These are phyloP conservation scores for Magnusiomyces clavatus DNA, from an alignment of 1,139 yeast species.

Conservation along the genomic window DNA sequence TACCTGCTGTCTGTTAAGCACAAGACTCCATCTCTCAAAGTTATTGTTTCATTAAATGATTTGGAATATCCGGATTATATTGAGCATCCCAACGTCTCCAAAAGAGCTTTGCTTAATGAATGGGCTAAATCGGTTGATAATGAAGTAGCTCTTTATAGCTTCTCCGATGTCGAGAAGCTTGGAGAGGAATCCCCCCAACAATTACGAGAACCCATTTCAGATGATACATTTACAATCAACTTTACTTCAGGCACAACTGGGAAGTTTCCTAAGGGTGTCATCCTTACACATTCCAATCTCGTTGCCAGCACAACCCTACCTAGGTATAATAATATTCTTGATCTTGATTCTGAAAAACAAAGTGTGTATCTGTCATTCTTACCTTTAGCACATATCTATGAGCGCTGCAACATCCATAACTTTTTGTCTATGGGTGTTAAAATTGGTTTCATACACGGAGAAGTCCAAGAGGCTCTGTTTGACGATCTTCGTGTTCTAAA, in stretches of 20 bases:
- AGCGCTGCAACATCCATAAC: constrained; percentile 31
- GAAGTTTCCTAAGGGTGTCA: constrained; percentile 61
- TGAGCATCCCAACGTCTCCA: constrained; percentile 22
- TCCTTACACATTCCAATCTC: constrained; percentile 46
- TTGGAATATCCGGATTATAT: constrained; percentile 3
- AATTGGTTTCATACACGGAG: constrained; percentile 42
- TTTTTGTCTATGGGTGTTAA: constrained; percentile 28
- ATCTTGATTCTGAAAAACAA: constrained; percentile 20
- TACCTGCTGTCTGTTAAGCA: constrained; percentile 37
- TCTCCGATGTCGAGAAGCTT: constrained; percentile 45
- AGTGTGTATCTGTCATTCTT: constrained; percentile 38
- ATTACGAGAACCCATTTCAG: constrained; percentile 45
- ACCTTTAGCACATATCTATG: constrained; percentile 69
- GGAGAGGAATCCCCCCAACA: constrained; percentile 45
- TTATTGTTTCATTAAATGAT: constrained; percentile 32
- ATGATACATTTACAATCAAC: constrained; percentile 54
- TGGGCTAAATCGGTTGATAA: constrained; percentile 32
- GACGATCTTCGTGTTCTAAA: constrained; percentile 50
- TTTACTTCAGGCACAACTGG: constrained; percentile 81
- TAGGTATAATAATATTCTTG: constrained; percentile 20
- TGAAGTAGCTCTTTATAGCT: constrained; percentile 36
- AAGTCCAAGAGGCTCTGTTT: constrained; percentile 36
- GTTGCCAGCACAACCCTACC: constrained; percentile 41
- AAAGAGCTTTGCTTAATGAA: constrained; percentile 24
- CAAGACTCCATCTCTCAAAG: constrained; percentile 34